Evolutionary conservation across 257 asterid genomes (phyloP).

Genomic region (Knoxia roxburghii): DNA sequence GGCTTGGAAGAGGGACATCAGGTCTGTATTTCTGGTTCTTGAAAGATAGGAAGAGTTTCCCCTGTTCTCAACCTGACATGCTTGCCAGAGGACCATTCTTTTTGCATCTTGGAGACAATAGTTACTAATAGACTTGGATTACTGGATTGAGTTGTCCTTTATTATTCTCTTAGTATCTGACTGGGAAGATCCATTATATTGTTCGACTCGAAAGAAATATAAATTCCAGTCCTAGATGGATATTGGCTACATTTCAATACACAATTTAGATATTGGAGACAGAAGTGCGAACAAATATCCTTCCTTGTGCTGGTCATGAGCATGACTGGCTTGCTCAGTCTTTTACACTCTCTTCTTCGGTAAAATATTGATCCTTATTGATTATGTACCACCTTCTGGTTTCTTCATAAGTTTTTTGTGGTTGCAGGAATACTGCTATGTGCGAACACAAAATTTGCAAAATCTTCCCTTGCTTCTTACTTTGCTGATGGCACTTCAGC

Average conservation of each 20-base stretch:
- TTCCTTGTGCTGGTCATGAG: neutral
- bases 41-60: neutral
- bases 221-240: neutral
- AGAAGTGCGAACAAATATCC: neutral
- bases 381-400: neutral
- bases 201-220: neutral
- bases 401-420: constrained; percentile 15
- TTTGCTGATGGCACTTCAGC: constrained; percentile 89
- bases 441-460: constrained; percentile 79
- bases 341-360: neutral
- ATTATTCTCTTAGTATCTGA: neutral
- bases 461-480: constrained; percentile 76
- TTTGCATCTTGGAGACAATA: neutral
- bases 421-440: constrained; percentile 82
- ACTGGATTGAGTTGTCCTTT: neutral
- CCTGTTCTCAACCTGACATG: neutral
- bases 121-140: neutral
- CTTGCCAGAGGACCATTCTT: neutral
- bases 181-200: neutral
- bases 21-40: constrained; percentile 41
- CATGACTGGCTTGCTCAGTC: neutral
- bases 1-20: constrained; percentile 98
- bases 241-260: neutral
- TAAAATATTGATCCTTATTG: neutral
- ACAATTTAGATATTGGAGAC: neutral